Percentiles rank a stretch among this genome's conserved stretches.
phyloP scores from a whole-genome alignment of 2,329 filamentous ascomycete genomes.

The Rutstroemia sydowiana region DNA sequence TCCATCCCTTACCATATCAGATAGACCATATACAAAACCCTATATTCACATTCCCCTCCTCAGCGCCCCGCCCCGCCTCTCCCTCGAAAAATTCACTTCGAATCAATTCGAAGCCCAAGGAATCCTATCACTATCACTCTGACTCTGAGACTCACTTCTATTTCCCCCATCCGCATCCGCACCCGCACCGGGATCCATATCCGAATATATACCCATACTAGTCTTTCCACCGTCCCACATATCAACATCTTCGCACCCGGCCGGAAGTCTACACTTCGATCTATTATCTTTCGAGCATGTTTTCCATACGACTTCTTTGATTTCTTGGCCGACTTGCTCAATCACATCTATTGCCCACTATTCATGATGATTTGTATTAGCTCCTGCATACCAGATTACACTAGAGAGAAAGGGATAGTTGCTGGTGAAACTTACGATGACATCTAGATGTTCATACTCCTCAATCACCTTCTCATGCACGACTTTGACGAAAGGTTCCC shows the following conservation, averaged over 20 bases:
- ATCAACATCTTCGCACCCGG: constrained; percentile 26
- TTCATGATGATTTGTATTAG: background rate
- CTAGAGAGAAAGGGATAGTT: background rate
- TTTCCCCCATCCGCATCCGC: constrained; percentile 21
- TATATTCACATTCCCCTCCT: background rate
- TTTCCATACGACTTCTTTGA: constrained; percentile 78
- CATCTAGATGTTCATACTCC: constrained; percentile 88
- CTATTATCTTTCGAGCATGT: constrained; percentile 43
- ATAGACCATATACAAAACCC: background rate
- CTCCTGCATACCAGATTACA: too few species aligned
- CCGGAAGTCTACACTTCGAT: constrained; percentile 22
- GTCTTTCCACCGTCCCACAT: constrained; percentile 18
- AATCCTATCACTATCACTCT: constrained; percentile 6
- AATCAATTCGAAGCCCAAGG: background rate
- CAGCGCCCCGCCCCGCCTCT: background rate
- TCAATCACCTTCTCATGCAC: constrained; percentile 79
- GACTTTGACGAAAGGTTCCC: constrained; percentile 73
- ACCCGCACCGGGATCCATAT: background rate
- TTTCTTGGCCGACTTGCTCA: constrained; percentile 73
- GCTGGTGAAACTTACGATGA: constrained; percentile 42
- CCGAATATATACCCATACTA: background rate
- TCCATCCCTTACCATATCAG: background rate
- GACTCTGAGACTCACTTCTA: background rate
- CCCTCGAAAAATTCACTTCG: background rate
- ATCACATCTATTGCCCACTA: constrained; percentile 82